Evolutionary conservation across 2,329 filamentous ascomycete species (phyloP).

Genomic region (Fusarium acutatum): DNA sequence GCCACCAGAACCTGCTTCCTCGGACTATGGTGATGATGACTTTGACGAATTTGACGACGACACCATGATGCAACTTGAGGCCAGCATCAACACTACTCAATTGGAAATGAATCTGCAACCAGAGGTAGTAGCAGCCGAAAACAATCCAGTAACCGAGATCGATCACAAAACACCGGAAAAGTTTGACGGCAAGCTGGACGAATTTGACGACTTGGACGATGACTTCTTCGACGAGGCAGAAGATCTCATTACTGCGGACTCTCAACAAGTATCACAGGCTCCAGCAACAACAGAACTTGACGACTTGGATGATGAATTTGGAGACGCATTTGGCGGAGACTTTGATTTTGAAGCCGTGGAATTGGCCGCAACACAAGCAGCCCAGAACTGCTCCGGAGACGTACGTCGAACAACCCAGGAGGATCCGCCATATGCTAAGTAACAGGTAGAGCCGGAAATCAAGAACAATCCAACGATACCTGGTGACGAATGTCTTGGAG

Average conservation of each 20-base stretch:
- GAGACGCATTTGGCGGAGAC: slow-evolving; percentile 69
- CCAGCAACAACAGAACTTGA: not conserved
- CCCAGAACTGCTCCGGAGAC: slow-evolving; percentile 47
- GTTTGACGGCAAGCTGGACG: slow-evolving; percentile 66
- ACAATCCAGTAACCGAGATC: slow-evolving; percentile 60
- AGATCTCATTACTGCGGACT: slow-evolving; percentile 35
- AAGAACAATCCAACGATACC: slow-evolving; percentile 85
- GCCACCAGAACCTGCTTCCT: slow-evolving; percentile 37
- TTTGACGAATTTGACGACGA: slow-evolving; percentile 71
- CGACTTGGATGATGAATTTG: slow-evolving; percentile 46
- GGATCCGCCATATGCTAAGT: slow-evolving; percentile 65
- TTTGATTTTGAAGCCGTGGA: slow-evolving; percentile 82
- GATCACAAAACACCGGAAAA: slow-evolving; percentile 63
- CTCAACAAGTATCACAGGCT: slow-evolving; percentile 28
- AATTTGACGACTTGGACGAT: slow-evolving; percentile 74
- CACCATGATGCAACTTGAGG: slow-evolving; percentile 63
- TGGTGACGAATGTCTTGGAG: slow-evolving; percentile 78
- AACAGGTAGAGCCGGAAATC: slow-evolving; percentile 71
- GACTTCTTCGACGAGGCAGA: slow-evolving; percentile 63
- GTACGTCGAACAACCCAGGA: slow-evolving; percentile 48
- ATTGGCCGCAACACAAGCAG: slow-evolving; percentile 75
- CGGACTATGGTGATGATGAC: slow-evolving; percentile 65
- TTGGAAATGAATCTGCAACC: slow-evolving; percentile 20
- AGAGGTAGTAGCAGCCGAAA: not conserved
- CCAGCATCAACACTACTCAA: slow-evolving; percentile 48